phyloP scores from a whole-genome alignment of 495 filamentous ascomycete genomes.

The Penicillium nucicola region DNA sequence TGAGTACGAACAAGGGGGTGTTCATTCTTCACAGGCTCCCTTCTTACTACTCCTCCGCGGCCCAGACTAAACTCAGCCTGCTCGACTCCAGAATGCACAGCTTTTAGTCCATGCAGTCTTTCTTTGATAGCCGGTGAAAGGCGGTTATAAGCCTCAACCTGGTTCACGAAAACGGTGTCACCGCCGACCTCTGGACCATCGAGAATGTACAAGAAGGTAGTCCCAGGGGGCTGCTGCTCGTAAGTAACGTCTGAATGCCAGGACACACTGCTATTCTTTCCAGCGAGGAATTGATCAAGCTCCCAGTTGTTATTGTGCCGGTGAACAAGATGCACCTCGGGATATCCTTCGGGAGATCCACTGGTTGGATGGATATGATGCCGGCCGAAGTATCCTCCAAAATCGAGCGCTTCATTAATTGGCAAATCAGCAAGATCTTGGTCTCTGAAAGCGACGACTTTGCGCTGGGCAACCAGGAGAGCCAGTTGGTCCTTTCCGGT shows the following conservation, averaged over 20 bases:
- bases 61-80: slow-evolving; percentile 58
- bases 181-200: slow-evolving; percentile 74
- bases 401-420: slow-evolving; percentile 67
- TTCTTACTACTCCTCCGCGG: slow-evolving; percentile 60
- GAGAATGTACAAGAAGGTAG: slow-evolving; percentile 76
- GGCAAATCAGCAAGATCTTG: slow-evolving; percentile 77
- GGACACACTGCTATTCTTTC: slow-evolving; percentile 62
- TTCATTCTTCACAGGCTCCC: slow-evolving; percentile 65
- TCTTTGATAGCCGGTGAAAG: slow-evolving; percentile 67
- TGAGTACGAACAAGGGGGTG: slow-evolving; percentile 82
- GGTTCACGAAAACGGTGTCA: slow-evolving; percentile 73
- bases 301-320: slow-evolving; percentile 62
- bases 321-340: slow-evolving; percentile 78
- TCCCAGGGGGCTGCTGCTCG: slow-evolving; percentile 81
- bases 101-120: slow-evolving; percentile 73
- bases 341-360: slow-evolving; percentile 65
- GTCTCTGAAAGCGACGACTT: slow-evolving; percentile 76
- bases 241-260: slow-evolving; percentile 86
- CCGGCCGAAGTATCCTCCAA: slow-evolving; percentile 73
- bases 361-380: slow-evolving; percentile 82
- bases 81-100: slow-evolving; percentile 69
- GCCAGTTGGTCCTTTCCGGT: slow-evolving; percentile 80
- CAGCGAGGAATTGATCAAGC: slow-evolving; percentile 56
- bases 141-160: slow-evolving; percentile 74
- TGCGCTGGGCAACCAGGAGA: slow-evolving; percentile 71